These are phyloP conservation scores for Auricularia cornea DNA, from an alignment of 768 basidiomycete species.

Conservation along the genomic window DNA sequence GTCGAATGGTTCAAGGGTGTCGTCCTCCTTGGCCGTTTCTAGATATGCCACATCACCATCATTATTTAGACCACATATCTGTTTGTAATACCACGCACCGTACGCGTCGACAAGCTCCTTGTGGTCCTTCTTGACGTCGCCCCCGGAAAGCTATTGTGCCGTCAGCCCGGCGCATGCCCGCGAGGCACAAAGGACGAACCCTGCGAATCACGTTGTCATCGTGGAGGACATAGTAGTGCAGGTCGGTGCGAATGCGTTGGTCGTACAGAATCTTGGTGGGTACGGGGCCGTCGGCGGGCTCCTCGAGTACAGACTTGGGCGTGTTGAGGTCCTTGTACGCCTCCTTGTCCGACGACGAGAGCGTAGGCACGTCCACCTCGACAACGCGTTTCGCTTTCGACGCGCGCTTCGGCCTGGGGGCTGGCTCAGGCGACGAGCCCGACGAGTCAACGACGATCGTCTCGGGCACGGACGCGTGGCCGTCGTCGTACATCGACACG, in stretches of 20 bases:
- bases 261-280: background rate
- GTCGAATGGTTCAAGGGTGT: background rate
- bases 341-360: background rate
- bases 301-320: background rate
- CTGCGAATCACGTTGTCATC: background rate
- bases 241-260: background rate
- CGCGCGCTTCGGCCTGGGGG: background rate
- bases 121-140: background rate
- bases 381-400: background rate
- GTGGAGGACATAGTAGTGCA: background rate
- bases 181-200: background rate
- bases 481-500: background rate
- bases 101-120: background rate
- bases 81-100: background rate
- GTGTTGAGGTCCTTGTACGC: background rate
- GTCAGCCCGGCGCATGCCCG: background rate
- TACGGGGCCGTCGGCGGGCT: background rate
- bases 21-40: background rate
- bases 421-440: background rate
- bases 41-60: background rate
- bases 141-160: background rate
- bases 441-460: background rate
- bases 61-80: background rate
- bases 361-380: background rate
- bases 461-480: background rate